Evolutionary conservation across 1,284 basidiomycete genomes (phyloP).

Genomic region (Nidula niveotomentosa): DNA sequence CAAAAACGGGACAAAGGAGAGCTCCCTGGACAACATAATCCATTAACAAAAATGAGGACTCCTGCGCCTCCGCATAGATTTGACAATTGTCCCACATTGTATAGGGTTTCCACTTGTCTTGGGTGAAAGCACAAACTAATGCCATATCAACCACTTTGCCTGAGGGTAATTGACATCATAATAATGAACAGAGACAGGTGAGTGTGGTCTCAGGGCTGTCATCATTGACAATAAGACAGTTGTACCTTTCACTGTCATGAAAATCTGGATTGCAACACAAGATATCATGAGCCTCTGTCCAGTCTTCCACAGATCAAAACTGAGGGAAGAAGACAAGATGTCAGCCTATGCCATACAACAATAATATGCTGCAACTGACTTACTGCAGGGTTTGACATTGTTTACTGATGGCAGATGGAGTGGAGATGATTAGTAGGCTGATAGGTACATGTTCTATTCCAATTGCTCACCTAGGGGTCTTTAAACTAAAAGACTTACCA

Average conservation of each 20-base stretch:
- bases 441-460: no score
- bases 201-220: slow-evolving; percentile 10
- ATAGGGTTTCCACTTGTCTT: slow-evolving; percentile 17
- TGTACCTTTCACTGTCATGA: slow-evolving; percentile 12
- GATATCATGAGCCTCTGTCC: slow-evolving; percentile 17
- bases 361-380: no score
- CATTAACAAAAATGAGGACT: slow-evolving; percentile 11
- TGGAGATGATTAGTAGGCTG: no score
- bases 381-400: no score
- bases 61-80: slow-evolving; percentile 7
- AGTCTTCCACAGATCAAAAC: slow-evolving; percentile 21
- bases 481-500: no score
- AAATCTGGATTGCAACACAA: slow-evolving; percentile 21
- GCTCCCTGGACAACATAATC: slow-evolving; percentile 12
- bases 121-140: slow-evolving; percentile 13
- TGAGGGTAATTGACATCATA: slow-evolving; percentile 13
- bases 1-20: slow-evolving; percentile 12
- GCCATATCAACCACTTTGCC: slow-evolving; percentile 16
- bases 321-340: no score
- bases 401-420: no score
- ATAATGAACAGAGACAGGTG: slow-evolving; percentile 7
- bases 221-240: slow-evolving; percentile 19
- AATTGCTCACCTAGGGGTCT: no score
- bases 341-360: no score
- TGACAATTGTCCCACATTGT: slow-evolving; percentile 20